Evolutionary conservation across 805 yeast genomes (phyloP).

Genomic region (Zygotorulaspora chibaensis): DNA sequence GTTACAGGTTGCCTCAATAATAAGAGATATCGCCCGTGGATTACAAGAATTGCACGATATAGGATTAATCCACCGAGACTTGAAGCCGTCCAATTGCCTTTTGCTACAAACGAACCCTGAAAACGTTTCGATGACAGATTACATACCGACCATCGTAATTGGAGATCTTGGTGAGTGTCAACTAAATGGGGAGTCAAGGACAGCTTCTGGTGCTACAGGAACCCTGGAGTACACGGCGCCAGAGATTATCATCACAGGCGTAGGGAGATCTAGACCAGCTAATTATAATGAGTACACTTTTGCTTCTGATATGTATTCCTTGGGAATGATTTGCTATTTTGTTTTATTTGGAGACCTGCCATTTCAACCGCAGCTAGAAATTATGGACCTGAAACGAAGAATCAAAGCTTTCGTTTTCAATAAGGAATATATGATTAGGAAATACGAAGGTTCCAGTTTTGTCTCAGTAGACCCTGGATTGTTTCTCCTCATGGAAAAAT

Average conservation of each 20-base stretch:
- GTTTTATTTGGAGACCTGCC: constrained; percentile 72
- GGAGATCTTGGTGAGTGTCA: constrained; percentile 91
- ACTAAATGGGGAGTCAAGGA: constrained; percentile 57
- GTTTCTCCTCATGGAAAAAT: constrained; percentile 37
- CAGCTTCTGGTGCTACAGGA: constrained; percentile 81
- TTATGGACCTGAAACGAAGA: constrained; percentile 33
- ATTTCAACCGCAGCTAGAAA: constrained; percentile 36
- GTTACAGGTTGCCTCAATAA: constrained; percentile 62
- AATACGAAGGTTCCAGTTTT: constrained; percentile 19
- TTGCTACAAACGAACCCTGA: constrained; percentile 33
- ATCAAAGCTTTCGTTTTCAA: constrained; percentile 34
- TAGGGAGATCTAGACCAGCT: constrained; percentile 24
- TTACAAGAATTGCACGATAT: constrained; percentile 65
- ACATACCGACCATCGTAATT: constrained; percentile 66
- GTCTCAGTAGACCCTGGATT: constrained; percentile 29
- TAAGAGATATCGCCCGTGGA: constrained; percentile 65
- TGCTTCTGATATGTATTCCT: constrained; percentile 73
- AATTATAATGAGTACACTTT: constrained; percentile 55
- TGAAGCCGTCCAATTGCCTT: constrained; percentile 85
- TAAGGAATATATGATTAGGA: constrained; percentile 14
- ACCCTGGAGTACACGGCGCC: constrained; percentile 88
- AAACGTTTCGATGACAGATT: constrained; percentile 10
- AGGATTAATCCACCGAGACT: constrained; percentile 81
- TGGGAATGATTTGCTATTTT: constrained; percentile 79
- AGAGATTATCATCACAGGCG: constrained; percentile 49